phyloP scores from a whole-genome alignment of 805 yeast genomes.

The Phaffomyces opuntiae region DNA sequence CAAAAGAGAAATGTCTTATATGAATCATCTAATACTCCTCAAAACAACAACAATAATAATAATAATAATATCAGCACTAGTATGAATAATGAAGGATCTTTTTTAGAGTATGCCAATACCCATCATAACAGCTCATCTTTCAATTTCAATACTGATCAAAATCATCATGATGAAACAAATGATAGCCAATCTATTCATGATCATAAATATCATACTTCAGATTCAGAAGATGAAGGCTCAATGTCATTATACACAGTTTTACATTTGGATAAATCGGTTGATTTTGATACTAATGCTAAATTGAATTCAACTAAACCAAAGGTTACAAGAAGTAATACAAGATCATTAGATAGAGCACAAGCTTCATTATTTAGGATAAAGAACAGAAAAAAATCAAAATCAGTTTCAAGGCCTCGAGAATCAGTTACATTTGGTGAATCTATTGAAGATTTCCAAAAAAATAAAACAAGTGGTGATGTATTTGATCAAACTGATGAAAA shows the following conservation, averaged over 20 bases:
- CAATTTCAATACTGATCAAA: slow-evolving; percentile 16
- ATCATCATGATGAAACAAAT: slow-evolving; percentile 6
- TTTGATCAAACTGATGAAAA: not conserved
- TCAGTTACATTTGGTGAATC: slow-evolving; percentile 9
- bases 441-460: not conserved
- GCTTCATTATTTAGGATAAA: slow-evolving; percentile 58
- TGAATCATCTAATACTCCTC: not conserved
- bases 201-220: slow-evolving; percentile 7
- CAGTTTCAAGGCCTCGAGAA: slow-evolving; percentile 18
- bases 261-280: slow-evolving; percentile 25
- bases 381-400: slow-evolving; percentile 42
- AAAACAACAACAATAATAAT: not conserved
- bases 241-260: slow-evolving; percentile 60
- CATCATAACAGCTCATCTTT: slow-evolving; percentile 14
- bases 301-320: slow-evolving; percentile 24
- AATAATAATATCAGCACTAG: not conserved
- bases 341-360: slow-evolving; percentile 57
- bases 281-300: slow-evolving; percentile 23
- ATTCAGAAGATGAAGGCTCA: slow-evolving; percentile 55
- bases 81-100: slow-evolving; percentile 13
- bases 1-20: not conserved
- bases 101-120: slow-evolving; percentile 20
- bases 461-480: not conserved
- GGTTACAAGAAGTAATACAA: slow-evolving; percentile 27
- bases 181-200: slow-evolving; percentile 4